A percentile compares a stretch with the other conserved stretches of the same genome.
phyloP scores from a whole-genome alignment of 2,329 filamentous ascomycete species.

The Leptosphaerulina australis region DNA sequence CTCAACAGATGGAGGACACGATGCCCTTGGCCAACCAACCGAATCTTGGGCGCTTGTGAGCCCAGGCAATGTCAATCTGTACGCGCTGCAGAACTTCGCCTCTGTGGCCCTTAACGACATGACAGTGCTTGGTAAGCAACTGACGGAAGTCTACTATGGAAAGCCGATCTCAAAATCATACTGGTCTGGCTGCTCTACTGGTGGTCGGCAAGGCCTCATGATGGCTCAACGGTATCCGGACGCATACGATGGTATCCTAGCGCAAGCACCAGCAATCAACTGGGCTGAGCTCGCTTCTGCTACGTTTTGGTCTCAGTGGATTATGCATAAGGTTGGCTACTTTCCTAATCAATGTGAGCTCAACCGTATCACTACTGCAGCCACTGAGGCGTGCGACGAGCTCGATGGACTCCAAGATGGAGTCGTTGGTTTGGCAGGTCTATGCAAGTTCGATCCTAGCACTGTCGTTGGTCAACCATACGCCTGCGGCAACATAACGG shows the following conservation, averaged over 20 bases:
- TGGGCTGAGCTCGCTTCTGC: constrained; percentile 19
- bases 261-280: constrained; percentile 34
- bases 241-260: constrained; percentile 39
- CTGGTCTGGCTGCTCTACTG: constrained; percentile 44
- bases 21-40: not conserved
- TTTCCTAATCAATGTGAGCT: constrained; percentile 30
- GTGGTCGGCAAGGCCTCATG: constrained; percentile 40
- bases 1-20: constrained; percentile 32
- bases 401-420: constrained; percentile 29
- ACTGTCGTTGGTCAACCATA: constrained; percentile 10
- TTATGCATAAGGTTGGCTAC: constrained; percentile 24
- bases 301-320: constrained; percentile 23
- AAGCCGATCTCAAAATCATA: constrained; percentile 38
- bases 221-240: constrained; percentile 40
- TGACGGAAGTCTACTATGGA: constrained; percentile 36
- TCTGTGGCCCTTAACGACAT: constrained; percentile 42
- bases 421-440: constrained; percentile 26
- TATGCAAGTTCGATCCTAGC: constrained; percentile 30
- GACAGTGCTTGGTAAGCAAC: constrained; percentile 9
- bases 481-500: constrained; percentile 3
- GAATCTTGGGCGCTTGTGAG: constrained; percentile 18
- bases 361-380: constrained; percentile 25
- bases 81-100: constrained; percentile 42
- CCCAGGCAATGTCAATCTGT: constrained; percentile 28
- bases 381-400: constrained; percentile 29